Evolutionary conservation across 2,329 filamentous ascomycete species (phyloP), one percentile per base, ranked within the genome.

Genomic region (Colletotrichum sp.): DNA sequence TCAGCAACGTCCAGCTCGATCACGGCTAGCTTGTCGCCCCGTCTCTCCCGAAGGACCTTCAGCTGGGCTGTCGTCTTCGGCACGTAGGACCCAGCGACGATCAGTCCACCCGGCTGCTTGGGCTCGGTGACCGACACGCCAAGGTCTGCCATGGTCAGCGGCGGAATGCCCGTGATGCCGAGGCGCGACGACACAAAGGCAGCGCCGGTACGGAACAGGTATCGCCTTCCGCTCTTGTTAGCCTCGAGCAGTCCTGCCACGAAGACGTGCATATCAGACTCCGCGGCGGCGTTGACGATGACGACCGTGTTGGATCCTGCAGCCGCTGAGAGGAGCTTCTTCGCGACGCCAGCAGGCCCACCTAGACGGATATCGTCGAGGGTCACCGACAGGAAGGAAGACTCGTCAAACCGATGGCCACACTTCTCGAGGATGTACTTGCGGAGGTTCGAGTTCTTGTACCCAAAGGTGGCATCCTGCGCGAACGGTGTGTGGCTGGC

Each of bases 21-120:
- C 8, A 78, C 75, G 6, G 71, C 55, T 12, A 80, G 72, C 57
- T 72, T 71, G 24, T 74, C 59, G 15, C 68, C 78, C 21, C 79
- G 57, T 28, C 76, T 72, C 66, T 80, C 77, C 1, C 79, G 72
- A 7, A 79, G 71, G 3, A 68, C 49, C 34, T 76, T 76, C 5
- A 80, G 72, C 60, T 80, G 77, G 2, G 88, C 86, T 0, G 90
- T 92, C 1, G 90, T 92, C 77, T 92, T 92, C 4, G 90, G 89
- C 0, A 92, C 90, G 60, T 92, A 92, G 0, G 88, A 90, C 0
- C 91, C 90, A 0, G 89, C 90, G 18, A 92, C 86, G 21, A 92
- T 86, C 1, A 92, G 79, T 0, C 90, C 90, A 0, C 90, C 90
- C 2, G 76, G 64, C 30, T 72, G 68, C 30, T 74, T 66, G 32